These are phyloP conservation scores for Termitomyces bulborhizus DNA, from an alignment of 768 basidiomycete genomes.

Conservation along the genomic window DNA sequence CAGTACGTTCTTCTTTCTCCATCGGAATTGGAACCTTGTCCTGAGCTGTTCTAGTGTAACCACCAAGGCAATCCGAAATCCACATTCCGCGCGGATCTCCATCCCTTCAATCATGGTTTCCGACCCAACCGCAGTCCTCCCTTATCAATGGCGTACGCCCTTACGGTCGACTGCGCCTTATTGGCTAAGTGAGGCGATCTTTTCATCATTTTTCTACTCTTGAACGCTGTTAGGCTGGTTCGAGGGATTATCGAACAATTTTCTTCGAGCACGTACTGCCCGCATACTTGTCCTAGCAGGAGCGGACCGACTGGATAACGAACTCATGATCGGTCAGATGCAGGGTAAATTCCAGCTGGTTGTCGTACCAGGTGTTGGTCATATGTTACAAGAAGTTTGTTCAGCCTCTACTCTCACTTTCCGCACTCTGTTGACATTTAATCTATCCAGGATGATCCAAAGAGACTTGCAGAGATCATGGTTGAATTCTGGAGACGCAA, in stretches of 20 bases:
- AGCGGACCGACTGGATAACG: conserved; percentile 85
- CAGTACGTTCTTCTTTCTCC: conserved; percentile 58
- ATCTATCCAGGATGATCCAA: conserved; percentile 75
- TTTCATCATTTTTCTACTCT: neutral
- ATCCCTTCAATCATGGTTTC: conserved; percentile 73
- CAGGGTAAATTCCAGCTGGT: conserved; percentile 93
- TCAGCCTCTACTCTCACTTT: neutral
- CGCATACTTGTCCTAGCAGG: conserved; percentile 89
- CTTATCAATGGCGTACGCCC: conserved; percentile 79
- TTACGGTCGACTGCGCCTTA: conserved; percentile 80
- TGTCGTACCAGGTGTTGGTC: conserved; percentile 83
- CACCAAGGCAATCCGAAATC: conserved; percentile 79
- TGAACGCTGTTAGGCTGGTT: conserved; percentile 73
- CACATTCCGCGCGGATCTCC: conserved; percentile 79
- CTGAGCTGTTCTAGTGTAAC: conserved; percentile 43
- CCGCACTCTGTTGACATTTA: neutral
- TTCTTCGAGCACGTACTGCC: conserved; percentile 73
- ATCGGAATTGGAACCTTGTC: conserved; percentile 1
- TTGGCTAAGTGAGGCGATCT: conserved; percentile 67
- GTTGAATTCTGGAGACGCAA: conserved; percentile 92
- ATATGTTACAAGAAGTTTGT: conserved; percentile 89
- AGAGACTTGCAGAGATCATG: conserved; percentile 68
- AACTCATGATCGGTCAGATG: conserved; percentile 96
- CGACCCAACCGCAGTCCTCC: conserved; percentile 29
- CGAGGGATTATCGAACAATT: conserved; percentile 68